phyloP scores from a whole-genome alignment of 2,329 filamentous ascomycete species.

The Epichloe elymi region DNA sequence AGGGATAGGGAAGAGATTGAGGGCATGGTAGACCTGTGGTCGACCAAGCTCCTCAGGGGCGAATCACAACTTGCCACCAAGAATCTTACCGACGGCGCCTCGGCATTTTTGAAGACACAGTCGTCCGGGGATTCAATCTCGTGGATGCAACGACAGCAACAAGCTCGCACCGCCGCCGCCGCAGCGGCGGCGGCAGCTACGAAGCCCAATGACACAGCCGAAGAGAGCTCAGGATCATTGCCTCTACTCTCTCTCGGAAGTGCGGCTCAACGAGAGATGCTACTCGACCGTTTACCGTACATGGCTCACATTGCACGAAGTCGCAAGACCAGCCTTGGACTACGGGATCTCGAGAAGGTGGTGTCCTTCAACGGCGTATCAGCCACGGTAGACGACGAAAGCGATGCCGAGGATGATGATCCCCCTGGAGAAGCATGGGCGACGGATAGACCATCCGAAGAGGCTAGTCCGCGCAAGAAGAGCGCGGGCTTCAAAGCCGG shows the following conservation, averaged over 20 bases:
- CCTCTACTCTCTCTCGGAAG: slow-evolving; percentile 47
- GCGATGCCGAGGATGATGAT: slow-evolving; percentile 31
- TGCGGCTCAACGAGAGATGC: slow-evolving; percentile 56
- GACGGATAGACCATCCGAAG: slow-evolving; percentile 47
- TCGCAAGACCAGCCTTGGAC: slow-evolving; percentile 26
- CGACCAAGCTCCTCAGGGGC: slow-evolving; percentile 44
- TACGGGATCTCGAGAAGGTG: slow-evolving; percentile 52
- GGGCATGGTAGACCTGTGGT: slow-evolving; percentile 57
- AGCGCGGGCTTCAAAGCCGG: slow-evolving; percentile 23
- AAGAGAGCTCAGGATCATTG: slow-evolving; percentile 12
- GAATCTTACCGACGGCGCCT: slow-evolving; percentile 31
- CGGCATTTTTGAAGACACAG: slow-evolving; percentile 34
- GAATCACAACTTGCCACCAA: slow-evolving; percentile 27
- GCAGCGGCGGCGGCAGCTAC: neutral
- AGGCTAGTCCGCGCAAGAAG: slow-evolving; percentile 36
- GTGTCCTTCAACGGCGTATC: slow-evolving; percentile 51
- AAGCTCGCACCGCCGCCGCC: slow-evolving; percentile 8
- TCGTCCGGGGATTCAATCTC: slow-evolving; percentile 14
- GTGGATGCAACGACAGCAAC: slow-evolving; percentile 23
- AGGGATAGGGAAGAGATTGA: slow-evolving; percentile 70
- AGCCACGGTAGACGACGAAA: slow-evolving; percentile 30
- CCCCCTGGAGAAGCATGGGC: slow-evolving; percentile 39
- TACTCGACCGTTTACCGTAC: slow-evolving; percentile 81
- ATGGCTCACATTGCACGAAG: slow-evolving; percentile 52
- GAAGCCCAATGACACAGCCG: slow-evolving; percentile 7